phyloP scores from a whole-genome alignment of 2,329 filamentous ascomycete species.

The Talaromyces atroroseus region DNA sequence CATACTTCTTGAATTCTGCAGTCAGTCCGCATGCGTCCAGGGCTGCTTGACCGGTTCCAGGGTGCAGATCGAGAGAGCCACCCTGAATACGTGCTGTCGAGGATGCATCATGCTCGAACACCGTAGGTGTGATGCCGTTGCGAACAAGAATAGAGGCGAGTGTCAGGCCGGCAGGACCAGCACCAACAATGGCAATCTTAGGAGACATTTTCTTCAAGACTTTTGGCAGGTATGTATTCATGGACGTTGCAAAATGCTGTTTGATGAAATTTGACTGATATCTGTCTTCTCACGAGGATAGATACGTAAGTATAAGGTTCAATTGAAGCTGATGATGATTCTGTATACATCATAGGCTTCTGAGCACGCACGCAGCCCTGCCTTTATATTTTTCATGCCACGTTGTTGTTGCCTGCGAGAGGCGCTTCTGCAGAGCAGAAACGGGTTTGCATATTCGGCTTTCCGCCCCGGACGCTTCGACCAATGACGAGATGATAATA shows the following conservation, averaged over 20 bases:
- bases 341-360: neutral
- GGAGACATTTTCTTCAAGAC: slow-evolving; percentile 1
- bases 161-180: slow-evolving; percentile 17
- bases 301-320: neutral
- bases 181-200: slow-evolving; percentile 19
- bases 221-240: neutral
- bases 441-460: neutral
- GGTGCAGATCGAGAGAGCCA: slow-evolving; percentile 25
- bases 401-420: neutral
- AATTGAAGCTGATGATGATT: neutral
- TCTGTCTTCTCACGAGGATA: neutral
- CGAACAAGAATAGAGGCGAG: slow-evolving; percentile 13
- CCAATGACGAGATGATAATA: neutral
- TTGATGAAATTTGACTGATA: neutral
- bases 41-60: slow-evolving; percentile 21
- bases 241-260: neutral
- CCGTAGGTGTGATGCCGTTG: slow-evolving; percentile 14
- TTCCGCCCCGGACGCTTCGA: neutral
- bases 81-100: slow-evolving; percentile 19
- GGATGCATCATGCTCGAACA: slow-evolving; percentile 29
- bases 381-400: neutral
- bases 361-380: neutral
- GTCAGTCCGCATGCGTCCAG: slow-evolving; percentile 21
- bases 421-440: neutral
- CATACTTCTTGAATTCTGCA: slow-evolving; percentile 21